Evolutionary conservation across 1,139 yeast genomes (phyloP).

Genomic region (Fermentozyma sake): DNA sequence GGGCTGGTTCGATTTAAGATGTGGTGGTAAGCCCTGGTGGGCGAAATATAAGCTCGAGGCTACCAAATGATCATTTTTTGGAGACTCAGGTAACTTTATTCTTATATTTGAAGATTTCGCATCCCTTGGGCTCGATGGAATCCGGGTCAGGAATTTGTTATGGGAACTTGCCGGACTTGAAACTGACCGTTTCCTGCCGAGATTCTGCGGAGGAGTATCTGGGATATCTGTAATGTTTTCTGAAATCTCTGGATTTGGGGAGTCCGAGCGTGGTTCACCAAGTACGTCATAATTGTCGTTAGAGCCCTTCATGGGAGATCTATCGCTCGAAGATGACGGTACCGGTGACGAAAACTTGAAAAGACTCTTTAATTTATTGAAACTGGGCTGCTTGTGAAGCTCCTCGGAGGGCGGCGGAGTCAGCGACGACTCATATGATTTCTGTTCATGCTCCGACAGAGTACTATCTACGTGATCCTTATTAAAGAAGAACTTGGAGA

Average conservation of each 20-base stretch:
- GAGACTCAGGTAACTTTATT: slow-evolving; percentile 8
- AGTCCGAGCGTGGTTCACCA: background rate
- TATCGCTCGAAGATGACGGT: background rate
- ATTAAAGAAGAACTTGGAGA: slow-evolving; percentile 14
- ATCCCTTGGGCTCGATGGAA: slow-evolving; percentile 7
- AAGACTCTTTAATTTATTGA: slow-evolving; percentile 12
- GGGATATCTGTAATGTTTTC: no score
- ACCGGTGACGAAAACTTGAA: slow-evolving; percentile 10
- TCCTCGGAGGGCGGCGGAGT: slow-evolving; percentile 8
- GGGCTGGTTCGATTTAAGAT: slow-evolving; percentile 18
- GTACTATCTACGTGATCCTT: no score
- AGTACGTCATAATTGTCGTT: background rate
- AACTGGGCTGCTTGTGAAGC: slow-evolving; percentile 9
- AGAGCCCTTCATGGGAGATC: background rate
- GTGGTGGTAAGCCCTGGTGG: slow-evolving; percentile 55
- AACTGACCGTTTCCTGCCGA: slow-evolving; percentile 21
- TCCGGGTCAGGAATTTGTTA: slow-evolving; percentile 3
- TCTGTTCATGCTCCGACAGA: no score
- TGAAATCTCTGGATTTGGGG: no score
- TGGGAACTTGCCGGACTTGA: slow-evolving; percentile 18
- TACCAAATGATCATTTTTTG: slow-evolving; percentile 10
- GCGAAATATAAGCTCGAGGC: slow-evolving; percentile 49
- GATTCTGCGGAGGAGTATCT: no score
- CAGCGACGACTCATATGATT: no score
- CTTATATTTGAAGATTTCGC: slow-evolving; percentile 17